Evolutionary conservation across 495 filamentous ascomycete species (phyloP).

Genomic region (Penicillium bovifimosum): DNA sequence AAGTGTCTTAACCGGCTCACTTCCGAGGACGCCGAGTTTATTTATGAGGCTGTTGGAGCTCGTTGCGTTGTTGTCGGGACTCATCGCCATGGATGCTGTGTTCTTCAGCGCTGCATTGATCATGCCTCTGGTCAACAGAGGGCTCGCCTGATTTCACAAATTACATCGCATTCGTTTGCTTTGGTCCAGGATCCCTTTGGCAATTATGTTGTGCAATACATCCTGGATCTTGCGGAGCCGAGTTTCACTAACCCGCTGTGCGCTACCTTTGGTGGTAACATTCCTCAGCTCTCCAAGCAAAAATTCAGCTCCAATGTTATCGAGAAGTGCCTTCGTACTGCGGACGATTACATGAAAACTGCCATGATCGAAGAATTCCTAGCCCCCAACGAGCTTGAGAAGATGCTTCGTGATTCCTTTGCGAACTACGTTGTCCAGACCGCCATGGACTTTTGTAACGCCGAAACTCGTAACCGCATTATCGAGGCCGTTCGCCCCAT

Average conservation of each 20-base stretch:
- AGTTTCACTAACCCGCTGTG: constrained; percentile 82
- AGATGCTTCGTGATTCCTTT: constrained; percentile 81
- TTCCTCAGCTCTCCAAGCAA: constrained; percentile 79
- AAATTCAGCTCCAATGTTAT: constrained; percentile 99
- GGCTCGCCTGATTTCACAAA: constrained; percentile 74
- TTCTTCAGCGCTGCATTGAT: constrained; percentile 95
- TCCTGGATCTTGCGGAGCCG: constrained; percentile 82
- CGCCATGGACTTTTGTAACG: constrained; percentile 78
- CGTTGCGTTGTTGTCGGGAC: constrained; percentile 89
- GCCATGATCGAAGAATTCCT: constrained; percentile 82
- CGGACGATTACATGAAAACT: constrained; percentile 61
- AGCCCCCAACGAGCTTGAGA: constrained; percentile 67
- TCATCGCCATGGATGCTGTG: constrained; percentile 96
- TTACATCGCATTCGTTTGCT: constrained; percentile 72
- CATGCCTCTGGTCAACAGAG: constrained; percentile 90
- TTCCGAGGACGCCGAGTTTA: constrained; percentile 81
- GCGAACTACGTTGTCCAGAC: constrained; percentile 99
- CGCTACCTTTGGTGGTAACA: constrained; percentile 64
- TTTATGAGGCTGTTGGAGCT: constrained; percentile 85
- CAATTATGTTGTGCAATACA: constrained; percentile 98
- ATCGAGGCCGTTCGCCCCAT: constrained; percentile 80
- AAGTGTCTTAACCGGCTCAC: constrained; percentile 94
- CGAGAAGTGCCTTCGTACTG: constrained; percentile 90
- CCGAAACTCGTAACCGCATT: constrained; percentile 61
- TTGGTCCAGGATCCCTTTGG: constrained; percentile 96